Base-by-base conservation (phyloP, 306 rosid genomes). In the Medicago arabica region DNA sequence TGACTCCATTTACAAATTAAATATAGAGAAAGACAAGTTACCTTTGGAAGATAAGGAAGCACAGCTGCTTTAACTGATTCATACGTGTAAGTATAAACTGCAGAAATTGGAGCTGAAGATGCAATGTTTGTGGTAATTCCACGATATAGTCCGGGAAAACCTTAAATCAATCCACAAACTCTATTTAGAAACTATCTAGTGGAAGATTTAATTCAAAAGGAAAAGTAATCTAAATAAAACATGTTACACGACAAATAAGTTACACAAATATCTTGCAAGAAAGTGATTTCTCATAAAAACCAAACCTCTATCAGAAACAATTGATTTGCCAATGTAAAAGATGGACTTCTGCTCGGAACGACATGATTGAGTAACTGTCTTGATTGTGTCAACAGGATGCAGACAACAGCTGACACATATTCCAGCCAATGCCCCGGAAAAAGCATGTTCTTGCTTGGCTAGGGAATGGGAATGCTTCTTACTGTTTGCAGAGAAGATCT, bases 341-440 rank as follows among this genome's bases (percentile, higher is more conserved):
- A 92, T 69, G 63, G 97, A 92, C 83, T 84, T 90, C 79, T 90
- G 90, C 57, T 92, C 86, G 14, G 87, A 88, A 71, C 60, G 83
- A 78, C 95, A 84, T 58, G 98, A 86, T 75, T 95, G 98, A 84
- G 84, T 50, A 50, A 95, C 97, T 46, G 98, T 95, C 87, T 95
- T 95, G 75, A 95, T 59, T 39, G 98, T 95, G 85, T 95, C 98
- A 85, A 92, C 82, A 12, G 97, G 98, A 85, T 95, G 98, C 65
- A 95, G 85, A 88, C 96, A 89, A 83, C 89, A 88, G 87, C 97
- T 95, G 76, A 92, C 98, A 85, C 91, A 88, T 75, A 87, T 6
- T 83, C 98, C 98, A 55, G 98, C 87, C 82, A 95, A 86, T 4
- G 98, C 98, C 80, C 98, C 98, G 34, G 98, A 93, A 83, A 95